These are phyloP conservation scores for Bacidia rubella DNA, from an alignment of 495 filamentous ascomycete species.

Conservation along the genomic window DNA sequence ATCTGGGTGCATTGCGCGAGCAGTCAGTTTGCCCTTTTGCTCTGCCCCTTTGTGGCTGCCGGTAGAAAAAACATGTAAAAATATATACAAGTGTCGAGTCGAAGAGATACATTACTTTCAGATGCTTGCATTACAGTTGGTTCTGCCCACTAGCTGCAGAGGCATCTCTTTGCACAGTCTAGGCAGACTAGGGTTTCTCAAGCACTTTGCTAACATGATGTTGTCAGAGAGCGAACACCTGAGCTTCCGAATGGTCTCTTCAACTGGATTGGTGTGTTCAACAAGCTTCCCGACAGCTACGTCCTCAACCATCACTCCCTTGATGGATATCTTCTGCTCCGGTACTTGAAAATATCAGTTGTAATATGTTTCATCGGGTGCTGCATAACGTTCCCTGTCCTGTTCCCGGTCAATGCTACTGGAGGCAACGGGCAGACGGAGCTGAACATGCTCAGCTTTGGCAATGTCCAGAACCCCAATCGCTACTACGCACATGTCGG, in stretches of 20 bases:
- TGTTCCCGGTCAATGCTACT: slow-evolving; percentile 79
- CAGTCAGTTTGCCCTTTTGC: slow-evolving; percentile 28
- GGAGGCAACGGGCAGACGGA: slow-evolving; percentile 46
- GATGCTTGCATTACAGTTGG: no score
- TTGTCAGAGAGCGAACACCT: slow-evolving; percentile 50
- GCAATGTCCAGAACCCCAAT: slow-evolving; percentile 48
- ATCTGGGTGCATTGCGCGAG: slow-evolving; percentile 57
- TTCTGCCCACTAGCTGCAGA: no score
- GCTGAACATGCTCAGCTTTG: slow-evolving; percentile 66
- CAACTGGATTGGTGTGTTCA: slow-evolving; percentile 66
- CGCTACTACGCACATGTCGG: slow-evolving; percentile 70
- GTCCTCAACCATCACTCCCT: slow-evolving; percentile 81
- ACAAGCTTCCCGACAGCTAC: slow-evolving; percentile 67
- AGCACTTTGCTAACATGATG: no score
- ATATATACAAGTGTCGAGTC: no score
- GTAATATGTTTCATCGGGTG: slow-evolving; percentile 67
- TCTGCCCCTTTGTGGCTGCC: no score
- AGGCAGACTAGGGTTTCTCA: no score
- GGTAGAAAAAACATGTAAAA: no score
- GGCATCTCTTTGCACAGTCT: no score
- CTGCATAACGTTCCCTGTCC: slow-evolving; percentile 67
- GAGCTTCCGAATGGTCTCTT: slow-evolving; percentile 52
- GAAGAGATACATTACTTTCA: no score
- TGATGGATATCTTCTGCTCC: slow-evolving; percentile 77
- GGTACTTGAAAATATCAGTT: slow-evolving; percentile 63